Base-by-base conservation (phyloP, 495 filamentous ascomycete species). In the Aspergillus biplanus region DNA sequence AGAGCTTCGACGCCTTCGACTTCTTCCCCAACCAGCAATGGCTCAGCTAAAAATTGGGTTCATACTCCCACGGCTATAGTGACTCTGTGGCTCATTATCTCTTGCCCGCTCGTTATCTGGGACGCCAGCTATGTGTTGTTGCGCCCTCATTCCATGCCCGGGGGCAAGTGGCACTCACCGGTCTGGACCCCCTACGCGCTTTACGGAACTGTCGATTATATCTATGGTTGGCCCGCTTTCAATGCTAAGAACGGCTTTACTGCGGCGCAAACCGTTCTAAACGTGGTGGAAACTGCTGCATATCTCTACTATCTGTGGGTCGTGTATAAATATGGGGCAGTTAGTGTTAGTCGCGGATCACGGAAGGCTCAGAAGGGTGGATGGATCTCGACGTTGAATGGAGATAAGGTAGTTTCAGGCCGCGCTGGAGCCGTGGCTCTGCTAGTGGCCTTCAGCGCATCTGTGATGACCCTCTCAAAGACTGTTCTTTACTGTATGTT, bases 391-490 rank as follows among this genome's bases (percentile, higher is more conserved):
- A 70, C 81, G 61, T 61, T 86, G 59, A 78, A 71, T 1, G 77
- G 80, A 32, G 78, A 80, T 4, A 81, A 83, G 68, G 79, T 80
- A 31, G 73, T 93, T 6, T 72, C 75, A 35, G 90, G 91, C 0
- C 74, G 80, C 13, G 75, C 65, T 52, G 92, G 86, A 4, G 90
- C 83, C 0, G 66, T 81, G 52, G 89, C 91, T 3, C 81, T 89
- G 39, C 62, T 97, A 58, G 66, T 90, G 27, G 91, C 83, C 6
- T 94, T 89, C 65, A 80, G 82, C 34, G 83, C 87, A 2, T 86
- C 86, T 6, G 80, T 92, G 4, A 90, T 95, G 89, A 97, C 94
- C 2, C 67, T 95, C 1, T 89, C 87, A 75, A 97, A 97, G 85
- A 97, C 93, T 15, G 68, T 90, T 58, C 75, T 98, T 15, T 98